A percentile compares a stretch with the other conserved stretches of the same genome.
These are phyloP conservation scores for Xylaria palmicola DNA, from an alignment of 495 filamentous ascomycete genomes.

Conservation along the genomic window DNA sequence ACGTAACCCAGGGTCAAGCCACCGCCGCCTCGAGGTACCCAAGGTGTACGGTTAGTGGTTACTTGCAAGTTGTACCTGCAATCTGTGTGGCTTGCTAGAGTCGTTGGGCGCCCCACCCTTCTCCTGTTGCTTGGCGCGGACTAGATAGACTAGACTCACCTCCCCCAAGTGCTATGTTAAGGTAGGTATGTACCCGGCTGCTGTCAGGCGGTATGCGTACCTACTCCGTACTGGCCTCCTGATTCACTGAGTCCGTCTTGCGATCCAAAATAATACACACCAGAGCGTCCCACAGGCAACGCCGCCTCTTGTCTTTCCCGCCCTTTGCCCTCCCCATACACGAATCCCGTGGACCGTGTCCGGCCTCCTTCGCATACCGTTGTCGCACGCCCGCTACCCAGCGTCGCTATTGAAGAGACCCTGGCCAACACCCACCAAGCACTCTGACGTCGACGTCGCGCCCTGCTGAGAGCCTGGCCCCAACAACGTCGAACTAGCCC, in stretches of 20 bases:
- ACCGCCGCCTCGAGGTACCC: background rate
- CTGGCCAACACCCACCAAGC: background rate
- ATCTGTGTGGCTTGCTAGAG: background rate
- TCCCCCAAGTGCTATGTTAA: too few species aligned
- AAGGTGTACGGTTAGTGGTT: background rate
- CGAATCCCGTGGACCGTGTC: constrained; percentile 22
- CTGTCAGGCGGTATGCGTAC: constrained; percentile 16
- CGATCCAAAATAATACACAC: constrained; percentile 8
- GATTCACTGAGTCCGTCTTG: constrained; percentile 12
- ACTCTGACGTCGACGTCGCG: background rate
- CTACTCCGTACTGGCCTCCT: constrained; percentile 9
- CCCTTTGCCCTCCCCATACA: constrained; percentile 5
- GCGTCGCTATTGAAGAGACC: background rate
- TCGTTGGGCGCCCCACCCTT: background rate
- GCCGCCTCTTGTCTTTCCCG: constrained; percentile 7
- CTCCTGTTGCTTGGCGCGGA: background rate
- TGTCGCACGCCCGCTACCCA: background rate
- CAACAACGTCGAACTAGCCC: background rate
- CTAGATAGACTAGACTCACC: background rate
- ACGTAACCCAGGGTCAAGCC: too few species aligned
- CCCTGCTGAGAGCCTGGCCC: background rate
- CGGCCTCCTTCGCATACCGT: constrained; percentile 17
- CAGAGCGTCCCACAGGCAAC: constrained; percentile 6
- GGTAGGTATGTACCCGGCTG: constrained; percentile 12
- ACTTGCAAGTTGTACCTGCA: too few species aligned